Base-by-base conservation (phyloP, 2,329 filamentous ascomycete species). In the Fusarium hainanense region DNA sequence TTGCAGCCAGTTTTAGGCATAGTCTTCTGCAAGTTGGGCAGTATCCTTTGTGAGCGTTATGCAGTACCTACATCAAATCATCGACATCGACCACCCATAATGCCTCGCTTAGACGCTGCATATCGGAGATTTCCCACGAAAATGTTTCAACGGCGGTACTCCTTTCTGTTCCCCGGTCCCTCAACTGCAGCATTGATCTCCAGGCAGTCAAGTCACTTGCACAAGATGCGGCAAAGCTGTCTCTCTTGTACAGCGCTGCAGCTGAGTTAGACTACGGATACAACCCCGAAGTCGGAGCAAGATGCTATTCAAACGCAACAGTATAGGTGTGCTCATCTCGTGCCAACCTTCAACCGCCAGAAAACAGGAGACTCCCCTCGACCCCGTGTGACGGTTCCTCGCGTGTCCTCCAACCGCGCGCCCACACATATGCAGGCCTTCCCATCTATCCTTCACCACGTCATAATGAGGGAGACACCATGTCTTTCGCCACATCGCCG, bases 101-200 rank as follows among this genome's bases (percentile, higher is more conserved):
- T 50, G 50, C 50, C 59, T 74, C 72, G 69, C 68, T 64, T 73
- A 70, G 66, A 67, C 58, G 63, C 70, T 71, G 70, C 72, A 68
- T 55, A 61, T 74, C 72, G 72, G 72, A 74, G 72, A 74, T 74
- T 74, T 74, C 72, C 40, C 68, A 68, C 55, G 55, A 57, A 21
- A 21, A 58, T 61, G 61, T 70, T 68, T 73, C 68, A 71, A 14
- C 30, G 56, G 54, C 43, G 50, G 60, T 40, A 60, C 47, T 43
- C 47, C 58, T 68, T 37, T 67, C 41, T 41, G 14, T 40, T 71
- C 58, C 64, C 63, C 41, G 42, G 51, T 55, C 54, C 43, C 7
- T 41, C 32, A 42, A 51, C 32, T 46, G 48, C 52, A 41, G 69
- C 41, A 63, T 64, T 27, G 34, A 13, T 41, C 18, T 51, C n/a